These are phyloP conservation scores for Fusarium ambrosium DNA, from an alignment of 2,329 filamentous ascomycete genomes.

Conservation along the genomic window DNA sequence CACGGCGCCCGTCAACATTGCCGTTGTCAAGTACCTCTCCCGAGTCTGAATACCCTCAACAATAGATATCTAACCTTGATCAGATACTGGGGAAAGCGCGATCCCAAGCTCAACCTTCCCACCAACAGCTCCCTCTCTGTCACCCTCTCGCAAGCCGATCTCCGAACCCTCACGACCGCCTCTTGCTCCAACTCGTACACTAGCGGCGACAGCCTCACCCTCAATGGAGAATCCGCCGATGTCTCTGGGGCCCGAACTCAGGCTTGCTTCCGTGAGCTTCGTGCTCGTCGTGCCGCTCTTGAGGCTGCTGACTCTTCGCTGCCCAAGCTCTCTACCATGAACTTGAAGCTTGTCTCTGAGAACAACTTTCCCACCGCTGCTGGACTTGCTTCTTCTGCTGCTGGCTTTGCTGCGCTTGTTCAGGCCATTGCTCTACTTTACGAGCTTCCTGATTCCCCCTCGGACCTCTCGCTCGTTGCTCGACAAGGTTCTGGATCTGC, in stretches of 20 bases:
- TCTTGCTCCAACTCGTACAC: slow-evolving; percentile 84
- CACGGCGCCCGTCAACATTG: slow-evolving; percentile 97
- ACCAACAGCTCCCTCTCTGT: slow-evolving; percentile 98
- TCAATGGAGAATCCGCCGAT: slow-evolving; percentile 88
- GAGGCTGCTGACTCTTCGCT: slow-evolving; percentile 79
- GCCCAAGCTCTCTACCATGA: slow-evolving; percentile 83
- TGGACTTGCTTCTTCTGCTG: slow-evolving; percentile 81
- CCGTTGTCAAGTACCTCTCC: slow-evolving; percentile 84
- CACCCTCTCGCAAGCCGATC: slow-evolving; percentile 92
- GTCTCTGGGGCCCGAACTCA: slow-evolving; percentile 92
- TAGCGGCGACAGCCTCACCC: slow-evolving; percentile 77
- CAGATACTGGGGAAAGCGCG: slow-evolving; percentile 94
- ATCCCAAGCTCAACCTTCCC: slow-evolving; percentile 92
- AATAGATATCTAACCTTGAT: neutral
- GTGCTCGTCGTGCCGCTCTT: slow-evolving; percentile 79
- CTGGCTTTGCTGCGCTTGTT: slow-evolving; percentile 78
- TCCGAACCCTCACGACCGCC: slow-evolving; percentile 95
- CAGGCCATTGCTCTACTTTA: slow-evolving; percentile 94
- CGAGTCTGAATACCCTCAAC: neutral
- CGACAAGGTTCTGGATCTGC: slow-evolving; percentile 95
- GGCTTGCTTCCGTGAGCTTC: slow-evolving; percentile 91
- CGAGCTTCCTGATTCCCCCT: slow-evolving; percentile 82
- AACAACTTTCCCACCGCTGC: slow-evolving; percentile 99
- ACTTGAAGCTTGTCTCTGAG: slow-evolving; percentile 89
- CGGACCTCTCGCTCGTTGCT: slow-evolving; percentile 89